Conservation (phyloP, 1,284 basidiomycete genomes). For the Apiotrichum montevideense region DNA sequence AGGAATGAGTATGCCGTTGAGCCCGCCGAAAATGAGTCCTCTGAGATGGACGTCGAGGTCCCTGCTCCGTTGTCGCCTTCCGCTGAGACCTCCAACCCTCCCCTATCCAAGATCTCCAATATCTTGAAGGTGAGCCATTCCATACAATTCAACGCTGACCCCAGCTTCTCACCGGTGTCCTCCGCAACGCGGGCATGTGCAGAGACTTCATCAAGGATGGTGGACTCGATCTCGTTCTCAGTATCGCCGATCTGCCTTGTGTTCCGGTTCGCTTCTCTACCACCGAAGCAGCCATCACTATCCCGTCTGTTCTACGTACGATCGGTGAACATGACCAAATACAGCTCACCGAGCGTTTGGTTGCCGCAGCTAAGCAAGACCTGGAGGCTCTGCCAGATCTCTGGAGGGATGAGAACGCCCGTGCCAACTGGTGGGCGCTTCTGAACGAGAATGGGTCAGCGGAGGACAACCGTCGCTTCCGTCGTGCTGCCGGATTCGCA, state of each 20-base stretch:
- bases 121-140: slow-evolving; percentile 24
- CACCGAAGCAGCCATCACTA: slow-evolving; percentile 69
- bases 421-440: slow-evolving; percentile 54
- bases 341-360: slow-evolving; percentile 66
- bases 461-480: slow-evolving; percentile 7
- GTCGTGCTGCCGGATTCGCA: slow-evolving; percentile 51
- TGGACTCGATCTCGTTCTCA: slow-evolving; percentile 68
- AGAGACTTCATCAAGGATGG: slow-evolving; percentile 77
- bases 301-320: slow-evolving; percentile 79
- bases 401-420: slow-evolving; percentile 56
- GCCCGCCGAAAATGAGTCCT: not conserved
- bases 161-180: slow-evolving; percentile 86
- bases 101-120: slow-evolving; percentile 19
- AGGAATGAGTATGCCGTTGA: slow-evolving; percentile 18
- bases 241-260: slow-evolving; percentile 74
- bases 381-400: slow-evolving; percentile 65
- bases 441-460: slow-evolving; percentile 12
- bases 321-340: slow-evolving; percentile 80
- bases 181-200: slow-evolving; percentile 80
- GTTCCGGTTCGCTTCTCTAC: slow-evolving; percentile 84
- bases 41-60: slow-evolving; percentile 10
- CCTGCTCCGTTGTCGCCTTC: not conserved
- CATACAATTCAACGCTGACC: not conserved
- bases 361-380: slow-evolving; percentile 65
- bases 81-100: slow-evolving; percentile 11